A percentile compares a stretch with the other conserved stretches of the same genome.
Evolutionary conservation across 2,329 filamentous ascomycete species (phyloP).

Genomic region (Metarhizium anisopliae): DNA sequence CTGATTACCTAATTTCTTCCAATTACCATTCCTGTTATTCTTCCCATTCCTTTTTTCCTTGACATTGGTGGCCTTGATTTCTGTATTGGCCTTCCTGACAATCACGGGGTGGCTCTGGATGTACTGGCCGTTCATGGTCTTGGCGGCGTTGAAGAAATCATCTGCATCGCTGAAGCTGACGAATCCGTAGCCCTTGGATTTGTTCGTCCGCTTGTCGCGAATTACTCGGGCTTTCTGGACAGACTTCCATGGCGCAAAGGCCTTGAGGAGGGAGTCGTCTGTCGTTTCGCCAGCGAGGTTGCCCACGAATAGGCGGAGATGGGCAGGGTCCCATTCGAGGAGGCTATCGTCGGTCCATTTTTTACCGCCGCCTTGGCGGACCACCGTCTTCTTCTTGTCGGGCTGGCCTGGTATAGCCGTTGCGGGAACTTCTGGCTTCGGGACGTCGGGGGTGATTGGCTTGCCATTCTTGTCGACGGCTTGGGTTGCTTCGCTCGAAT

Average conservation of each 20-base stretch:
- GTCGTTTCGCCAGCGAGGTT: conserved; percentile 97
- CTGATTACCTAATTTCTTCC: conserved; percentile 18
- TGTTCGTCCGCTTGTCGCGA: conserved; percentile 90
- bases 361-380: conserved; percentile 81
- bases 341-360: conserved; percentile 84
- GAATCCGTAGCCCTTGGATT: conserved; percentile 94
- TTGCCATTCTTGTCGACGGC: conserved; percentile 25
- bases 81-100: conserved; percentile 80
- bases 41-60: conserved; percentile 44
- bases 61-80: conserved; percentile 70
- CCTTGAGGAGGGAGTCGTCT: conserved; percentile 89
- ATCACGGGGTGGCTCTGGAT: conserved; percentile 93
- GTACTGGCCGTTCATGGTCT: conserved; percentile 99
- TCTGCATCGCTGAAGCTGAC: conserved; percentile 93
- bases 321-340: conserved; percentile 90
- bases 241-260: conserved; percentile 79
- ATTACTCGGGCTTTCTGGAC: conserved; percentile 90
- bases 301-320: conserved; percentile 91
- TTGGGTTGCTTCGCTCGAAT: conserved; percentile 36
- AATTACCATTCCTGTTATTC: conserved; percentile 29
- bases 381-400: conserved; percentile 74
- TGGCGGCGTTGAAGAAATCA: conserved; percentile 91
- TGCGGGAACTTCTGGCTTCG: conserved; percentile 22
- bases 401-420: conserved; percentile 38
- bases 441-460: conserved; percentile 15